Percentiles rank a stretch among this genome's conserved stretches.
These are phyloP conservation scores for Galeopsis tetrahit DNA, from an alignment of 257 asterid species.

Conservation along the genomic window DNA sequence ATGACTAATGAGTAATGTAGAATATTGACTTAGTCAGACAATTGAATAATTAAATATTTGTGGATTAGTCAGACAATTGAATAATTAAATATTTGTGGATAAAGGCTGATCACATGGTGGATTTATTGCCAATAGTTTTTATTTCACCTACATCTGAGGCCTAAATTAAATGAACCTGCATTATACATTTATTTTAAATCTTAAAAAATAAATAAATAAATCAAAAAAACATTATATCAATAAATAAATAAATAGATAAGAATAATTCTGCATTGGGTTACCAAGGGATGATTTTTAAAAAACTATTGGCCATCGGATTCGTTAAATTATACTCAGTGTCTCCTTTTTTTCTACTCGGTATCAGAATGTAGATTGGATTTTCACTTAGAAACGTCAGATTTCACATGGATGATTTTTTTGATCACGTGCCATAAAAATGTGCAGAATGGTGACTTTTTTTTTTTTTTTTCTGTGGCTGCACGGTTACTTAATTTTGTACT, in stretches of 20 bases:
- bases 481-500: too few species aligned
- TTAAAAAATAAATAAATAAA: background rate
- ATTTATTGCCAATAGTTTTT: constrained; percentile 28
- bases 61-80: background rate
- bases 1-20: background rate
- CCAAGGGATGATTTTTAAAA: too few species aligned
- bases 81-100: constrained; percentile 2
- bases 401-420: constrained; percentile 13
- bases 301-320: too few species aligned
- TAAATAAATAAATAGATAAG: background rate
- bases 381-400: constrained; percentile 17
- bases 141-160: constrained; percentile 16
- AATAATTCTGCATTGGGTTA: background rate
- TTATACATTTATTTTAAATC: constrained; percentile 1
- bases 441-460: background rate
- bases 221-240: background rate
- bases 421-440: constrained; percentile 2
- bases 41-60: constrained; percentile 5
- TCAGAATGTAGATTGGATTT: background rate
- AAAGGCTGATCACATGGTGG: constrained; percentile 32
- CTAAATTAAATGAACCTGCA: constrained; percentile 30
- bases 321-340: background rate
- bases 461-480: too few species aligned
- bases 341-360: background rate
- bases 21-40: background rate